A percentile compares a stretch with the other conserved stretches of the same genome.
Evolutionary conservation across 1,284 basidiomycete species (phyloP).

Genomic region (Thecaphora thlaspeos): DNA sequence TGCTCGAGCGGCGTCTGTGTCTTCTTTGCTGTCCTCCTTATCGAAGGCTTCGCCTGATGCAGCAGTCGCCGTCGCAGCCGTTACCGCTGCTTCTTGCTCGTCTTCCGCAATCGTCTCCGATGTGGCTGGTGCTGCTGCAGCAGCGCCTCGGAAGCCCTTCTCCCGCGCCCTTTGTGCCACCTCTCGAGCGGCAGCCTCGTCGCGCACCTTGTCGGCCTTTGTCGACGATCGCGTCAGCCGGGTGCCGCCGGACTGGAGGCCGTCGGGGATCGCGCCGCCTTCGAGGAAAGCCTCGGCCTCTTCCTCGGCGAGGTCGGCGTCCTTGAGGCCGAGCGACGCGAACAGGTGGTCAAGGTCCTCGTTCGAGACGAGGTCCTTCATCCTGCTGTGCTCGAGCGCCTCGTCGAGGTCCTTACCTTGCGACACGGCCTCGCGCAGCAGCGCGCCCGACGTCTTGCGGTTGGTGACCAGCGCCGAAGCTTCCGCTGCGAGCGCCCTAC

Average conservation of each 20-base stretch:
- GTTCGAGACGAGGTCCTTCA: constrained; percentile 30
- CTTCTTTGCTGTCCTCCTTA: too few relatives aligned
- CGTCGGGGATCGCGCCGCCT: constrained; percentile 41
- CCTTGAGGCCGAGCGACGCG: constrained; percentile 43
- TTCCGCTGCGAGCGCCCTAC: constrained; percentile 41
- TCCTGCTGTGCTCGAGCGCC: constrained; percentile 32
- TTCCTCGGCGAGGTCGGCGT: constrained; percentile 44
- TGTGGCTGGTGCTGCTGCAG: constrained; percentile 1
- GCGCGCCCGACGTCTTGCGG: constrained; percentile 30
- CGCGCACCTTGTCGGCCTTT: constrained; percentile 37
- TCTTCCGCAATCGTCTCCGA: constrained; percentile 1
- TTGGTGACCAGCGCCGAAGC: constrained; percentile 36
- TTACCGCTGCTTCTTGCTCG: neutral
- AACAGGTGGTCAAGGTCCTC: constrained; percentile 51
- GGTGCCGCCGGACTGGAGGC: constrained; percentile 26
- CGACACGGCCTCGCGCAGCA: constrained; percentile 32
- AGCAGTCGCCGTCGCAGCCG: too few relatives aligned
- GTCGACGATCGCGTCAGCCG: constrained; percentile 26
- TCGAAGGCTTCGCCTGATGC: too few relatives aligned
- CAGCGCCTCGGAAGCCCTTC: constrained; percentile 16
- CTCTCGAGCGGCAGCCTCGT: constrained; percentile 34
- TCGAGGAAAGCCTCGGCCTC: constrained; percentile 50
- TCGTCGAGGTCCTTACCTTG: constrained; percentile 33
- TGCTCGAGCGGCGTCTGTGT: too few relatives aligned
- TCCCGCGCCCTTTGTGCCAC: constrained; percentile 30